phyloP scores from a whole-genome alignment of 2,329 filamentous ascomycete genomes.

The Chaetomium sp. region DNA sequence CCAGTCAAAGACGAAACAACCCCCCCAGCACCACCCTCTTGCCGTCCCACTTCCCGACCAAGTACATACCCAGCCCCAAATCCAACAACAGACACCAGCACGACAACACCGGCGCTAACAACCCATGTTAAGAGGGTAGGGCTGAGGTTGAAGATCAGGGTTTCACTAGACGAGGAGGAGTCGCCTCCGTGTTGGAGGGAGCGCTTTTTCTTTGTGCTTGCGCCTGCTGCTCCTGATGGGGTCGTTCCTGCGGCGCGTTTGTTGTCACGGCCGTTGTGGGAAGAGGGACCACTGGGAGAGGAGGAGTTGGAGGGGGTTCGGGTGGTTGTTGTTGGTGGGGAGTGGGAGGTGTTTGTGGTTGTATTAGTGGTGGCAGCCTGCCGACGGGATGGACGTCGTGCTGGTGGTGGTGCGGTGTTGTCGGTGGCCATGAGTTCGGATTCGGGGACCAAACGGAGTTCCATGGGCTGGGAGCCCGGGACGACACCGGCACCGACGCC shows the following conservation, averaged over 20 bases:
- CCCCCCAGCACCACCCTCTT: constrained; percentile 41
- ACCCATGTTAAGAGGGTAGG: constrained; percentile 60
- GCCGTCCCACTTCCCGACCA: constrained; percentile 58
- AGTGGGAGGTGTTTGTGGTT: background rate
- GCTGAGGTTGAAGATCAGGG: constrained; percentile 37
- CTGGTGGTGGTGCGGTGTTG: background rate
- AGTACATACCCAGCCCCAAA: constrained; percentile 65
- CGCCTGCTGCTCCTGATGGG: no score
- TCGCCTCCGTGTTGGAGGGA: constrained; percentile 24
- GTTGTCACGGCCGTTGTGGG: constrained; percentile 18
- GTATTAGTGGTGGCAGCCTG: background rate
- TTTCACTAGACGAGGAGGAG: background rate
- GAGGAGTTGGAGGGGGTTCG: constrained; percentile 28
- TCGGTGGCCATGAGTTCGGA: constrained; percentile 46
- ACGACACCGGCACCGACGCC: constrained; percentile 35
- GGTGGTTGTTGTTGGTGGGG: background rate
- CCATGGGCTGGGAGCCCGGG: constrained; percentile 48
- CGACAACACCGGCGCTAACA: constrained; percentile 59
- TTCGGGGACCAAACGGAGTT: constrained; percentile 54
- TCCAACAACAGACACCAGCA: constrained; percentile 61
- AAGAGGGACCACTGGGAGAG: constrained; percentile 25
- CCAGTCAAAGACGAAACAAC: no score
- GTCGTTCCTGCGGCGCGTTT: no score
- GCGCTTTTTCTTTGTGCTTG: constrained; percentile 52
- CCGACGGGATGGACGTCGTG: background rate